phyloP scores from a whole-genome alignment of 139 green algal species.

The Tetradesmus obliquus region DNA sequence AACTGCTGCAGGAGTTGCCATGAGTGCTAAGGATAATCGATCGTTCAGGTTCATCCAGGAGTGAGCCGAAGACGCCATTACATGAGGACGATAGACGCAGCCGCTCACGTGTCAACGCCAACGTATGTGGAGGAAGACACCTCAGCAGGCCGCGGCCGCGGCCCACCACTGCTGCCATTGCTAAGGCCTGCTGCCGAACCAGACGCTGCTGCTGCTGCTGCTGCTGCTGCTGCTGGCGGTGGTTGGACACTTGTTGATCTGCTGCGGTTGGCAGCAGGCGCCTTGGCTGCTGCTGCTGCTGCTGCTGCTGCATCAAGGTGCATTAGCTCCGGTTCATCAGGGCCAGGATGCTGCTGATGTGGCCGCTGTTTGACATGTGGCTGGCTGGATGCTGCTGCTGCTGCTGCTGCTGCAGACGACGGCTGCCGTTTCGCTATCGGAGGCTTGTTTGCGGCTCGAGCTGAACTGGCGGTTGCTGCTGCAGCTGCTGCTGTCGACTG shows the following conservation, averaged over 20 bases:
- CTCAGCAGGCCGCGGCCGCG: neutral
- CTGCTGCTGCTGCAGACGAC: neutral
- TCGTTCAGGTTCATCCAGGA: too few relatives aligned
- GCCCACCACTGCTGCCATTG: neutral
- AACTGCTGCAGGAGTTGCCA: too few relatives aligned
- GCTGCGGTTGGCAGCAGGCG: neutral
- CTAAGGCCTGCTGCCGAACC: neutral
- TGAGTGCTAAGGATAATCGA: too few relatives aligned
- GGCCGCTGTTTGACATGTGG: neutral
- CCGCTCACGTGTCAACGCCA: neutral
- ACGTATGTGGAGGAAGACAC: neutral
- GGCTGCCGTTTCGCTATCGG: neutral
- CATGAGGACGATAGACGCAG: too few relatives aligned
- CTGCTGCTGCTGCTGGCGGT: constrained; percentile 6
- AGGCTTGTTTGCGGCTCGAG: neutral
- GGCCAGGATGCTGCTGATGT: neutral
- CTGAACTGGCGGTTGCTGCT: neutral
- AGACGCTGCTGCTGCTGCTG: constrained; percentile 1
- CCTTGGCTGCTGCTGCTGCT: constrained; percentile 7
- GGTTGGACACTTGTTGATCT: neutral
- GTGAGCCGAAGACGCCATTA: too few relatives aligned
- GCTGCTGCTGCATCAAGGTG: neutral
- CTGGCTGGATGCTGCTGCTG: neutral
- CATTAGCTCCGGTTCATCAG: neutral
- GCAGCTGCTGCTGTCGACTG: neutral